Base-by-base conservation (phyloP, 2,329 filamentous ascomycete species). In the Aplosporella prunicola region DNA sequence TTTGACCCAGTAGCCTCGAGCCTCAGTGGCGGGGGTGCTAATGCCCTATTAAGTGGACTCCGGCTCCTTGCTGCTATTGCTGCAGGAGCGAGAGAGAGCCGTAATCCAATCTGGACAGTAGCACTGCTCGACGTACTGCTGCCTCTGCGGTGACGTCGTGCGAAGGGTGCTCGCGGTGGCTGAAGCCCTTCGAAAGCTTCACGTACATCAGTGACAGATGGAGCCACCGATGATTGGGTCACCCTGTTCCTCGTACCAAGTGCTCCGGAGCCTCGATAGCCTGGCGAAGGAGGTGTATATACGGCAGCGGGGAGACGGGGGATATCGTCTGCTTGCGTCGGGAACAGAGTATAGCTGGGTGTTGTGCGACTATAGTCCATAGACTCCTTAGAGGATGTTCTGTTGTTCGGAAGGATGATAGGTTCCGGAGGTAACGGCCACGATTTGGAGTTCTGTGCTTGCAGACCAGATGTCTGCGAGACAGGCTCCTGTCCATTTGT, bases 91-190 rank as follows among this genome's bases (percentile, higher is more conserved):
- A 62, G 44, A n/a, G 79, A 83, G 39, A 84, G 65, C 9, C 80
- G 72, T 11, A 84, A 64, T 2, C 79, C 80, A 35, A 84, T 83
- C 51, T 82, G 78, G 9, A 84, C 78, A 0, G 78, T 83, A 16
- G 78, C 78, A 8, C 74, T 74, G 29, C 79, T 82, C 11, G 66
- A 67, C 27, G 76, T 64, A 1, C 79, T 84, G 5, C 76, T 77
- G 41, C 75, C 67, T 29, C 78, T 68, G 13, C 64, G 61, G 49
- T 72, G 72, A n/a, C 67, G 62, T 10, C 54, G 51, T 4, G 56
- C 57, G 27, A 60, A 58, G 35, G 66, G 64, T 27, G 60, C 61
- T 31, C 47, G 49, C 16, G 57, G 55, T n/a, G 24, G 35, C 22
- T 29, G 23, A 14, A 24, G 32, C 16, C 32, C 33, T 32, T 8